Percentiles rank a stretch among this genome's conserved stretches.
Evolutionary conservation across 495 filamentous ascomycete genomes (phyloP).

Genomic region (Penicillium dipodomyicola): DNA sequence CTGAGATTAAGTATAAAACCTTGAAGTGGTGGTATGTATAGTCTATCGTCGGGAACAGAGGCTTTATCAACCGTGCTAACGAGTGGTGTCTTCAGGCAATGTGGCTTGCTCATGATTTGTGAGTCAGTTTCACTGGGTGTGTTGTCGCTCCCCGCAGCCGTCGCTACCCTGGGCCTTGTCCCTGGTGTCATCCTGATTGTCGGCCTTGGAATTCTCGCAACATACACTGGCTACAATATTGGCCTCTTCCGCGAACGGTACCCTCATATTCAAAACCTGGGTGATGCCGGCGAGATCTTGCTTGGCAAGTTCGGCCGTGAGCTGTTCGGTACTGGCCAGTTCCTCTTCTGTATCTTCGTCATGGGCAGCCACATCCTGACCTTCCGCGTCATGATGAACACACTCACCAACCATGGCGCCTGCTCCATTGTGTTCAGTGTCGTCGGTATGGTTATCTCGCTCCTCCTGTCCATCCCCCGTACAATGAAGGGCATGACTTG

Average conservation of each 20-base stretch:
- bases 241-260: conserved; percentile 70
- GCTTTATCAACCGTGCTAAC: conserved; percentile 7
- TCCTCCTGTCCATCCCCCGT: conserved; percentile 61
- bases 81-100: conserved; percentile 26
- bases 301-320: conserved; percentile 54
- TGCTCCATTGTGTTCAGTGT: conserved; percentile 71
- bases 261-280: conserved; percentile 65
- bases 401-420: conserved; percentile 59
- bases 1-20: conserved; percentile 48
- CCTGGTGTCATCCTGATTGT: conserved; percentile 61
- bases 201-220: conserved; percentile 62
- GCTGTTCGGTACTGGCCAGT: conserved; percentile 62
- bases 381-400: conserved; percentile 66
- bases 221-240: conserved; percentile 75
- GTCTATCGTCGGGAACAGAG: background rate
- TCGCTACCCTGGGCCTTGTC: conserved; percentile 64
- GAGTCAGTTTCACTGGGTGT: conserved; percentile 71
- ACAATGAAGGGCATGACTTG: conserved; percentile 59
- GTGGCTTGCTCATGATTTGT: conserved; percentile 59
- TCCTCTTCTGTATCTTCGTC: conserved; percentile 71
- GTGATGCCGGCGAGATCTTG: conserved; percentile 56
- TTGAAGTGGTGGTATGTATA: conserved; percentile 47
- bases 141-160: conserved; percentile 59
- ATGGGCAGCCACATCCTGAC: conserved; percentile 76
- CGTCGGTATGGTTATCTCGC: conserved; percentile 60